phyloP scores from a whole-genome alignment of 2,329 filamentous ascomycete genomes.

The Domatiomyces globalis region DNA sequence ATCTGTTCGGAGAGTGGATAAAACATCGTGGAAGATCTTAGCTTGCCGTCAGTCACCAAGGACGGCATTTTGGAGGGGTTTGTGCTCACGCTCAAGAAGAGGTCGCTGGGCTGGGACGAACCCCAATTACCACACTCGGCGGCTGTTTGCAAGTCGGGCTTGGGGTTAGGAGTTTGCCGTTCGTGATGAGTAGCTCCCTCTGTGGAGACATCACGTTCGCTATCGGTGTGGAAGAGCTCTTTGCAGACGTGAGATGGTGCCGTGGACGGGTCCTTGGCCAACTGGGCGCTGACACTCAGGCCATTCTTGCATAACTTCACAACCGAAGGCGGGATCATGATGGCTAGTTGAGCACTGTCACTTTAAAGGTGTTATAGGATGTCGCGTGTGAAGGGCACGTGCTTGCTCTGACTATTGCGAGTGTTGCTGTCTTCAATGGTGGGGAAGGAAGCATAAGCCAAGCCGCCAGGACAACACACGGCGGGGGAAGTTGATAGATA shows the following conservation, averaged over 20 bases:
- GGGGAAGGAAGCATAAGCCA: not conserved
- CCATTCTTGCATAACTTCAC: slow-evolving; percentile 38
- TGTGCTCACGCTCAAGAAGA: slow-evolving; percentile 47
- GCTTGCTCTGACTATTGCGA: not conserved
- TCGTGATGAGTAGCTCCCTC: slow-evolving; percentile 16
- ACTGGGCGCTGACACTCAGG: slow-evolving; percentile 43
- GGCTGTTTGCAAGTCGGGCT: slow-evolving; percentile 39
- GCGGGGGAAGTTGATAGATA: too few relatives aligned
- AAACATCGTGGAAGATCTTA: slow-evolving; percentile 52
- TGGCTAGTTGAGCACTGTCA: not conserved
- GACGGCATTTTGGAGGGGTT: not conserved
- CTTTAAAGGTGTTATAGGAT: not conserved
- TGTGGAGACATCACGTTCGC: slow-evolving; percentile 8
- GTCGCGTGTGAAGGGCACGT: not conserved
- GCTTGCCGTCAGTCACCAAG: not conserved
- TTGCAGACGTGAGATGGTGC: slow-evolving; percentile 42
- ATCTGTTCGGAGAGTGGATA: slow-evolving; percentile 30
- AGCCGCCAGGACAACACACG: too few relatives aligned
- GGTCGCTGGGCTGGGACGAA: slow-evolving; percentile 44
- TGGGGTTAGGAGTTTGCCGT: not conserved
- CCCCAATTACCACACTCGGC: slow-evolving; percentile 55
- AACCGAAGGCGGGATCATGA: slow-evolving; percentile 27
- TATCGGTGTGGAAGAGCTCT: slow-evolving; percentile 36
- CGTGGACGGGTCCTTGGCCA: slow-evolving; percentile 41
- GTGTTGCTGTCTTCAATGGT: not conserved